Percentiles rank a stretch among this genome's conserved stretches.
These are phyloP conservation scores for Narthecium ossifragum DNA, from an alignment of 106 monocot species.

Conservation along the genomic window DNA sequence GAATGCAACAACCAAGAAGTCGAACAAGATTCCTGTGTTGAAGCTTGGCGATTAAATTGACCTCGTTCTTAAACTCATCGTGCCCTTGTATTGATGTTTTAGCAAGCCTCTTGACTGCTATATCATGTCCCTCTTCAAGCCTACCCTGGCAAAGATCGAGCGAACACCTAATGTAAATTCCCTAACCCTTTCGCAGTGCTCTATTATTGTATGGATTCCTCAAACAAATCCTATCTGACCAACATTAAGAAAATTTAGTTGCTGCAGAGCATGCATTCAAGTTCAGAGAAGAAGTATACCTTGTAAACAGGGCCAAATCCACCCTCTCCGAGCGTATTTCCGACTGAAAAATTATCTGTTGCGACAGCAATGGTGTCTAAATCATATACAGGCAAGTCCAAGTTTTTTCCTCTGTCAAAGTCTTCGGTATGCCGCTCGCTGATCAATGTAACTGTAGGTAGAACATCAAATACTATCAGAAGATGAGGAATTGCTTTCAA, in stretches of 20 bases:
- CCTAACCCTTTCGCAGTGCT: no score
- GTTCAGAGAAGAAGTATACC: no score
- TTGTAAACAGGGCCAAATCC: conserved; percentile 38
- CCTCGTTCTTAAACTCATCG: conserved; percentile 16
- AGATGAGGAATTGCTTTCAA: no score
- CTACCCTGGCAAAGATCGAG: conserved; percentile 4
- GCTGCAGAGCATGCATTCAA: no score
- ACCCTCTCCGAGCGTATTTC: conserved; percentile 29
- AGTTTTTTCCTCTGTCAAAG: no score
- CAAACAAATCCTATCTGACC: no score
- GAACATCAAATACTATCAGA: no score
- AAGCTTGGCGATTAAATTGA: conserved; percentile 11
- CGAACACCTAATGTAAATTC: no score
- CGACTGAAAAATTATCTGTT: conserved; percentile 20
- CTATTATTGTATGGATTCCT: no score
- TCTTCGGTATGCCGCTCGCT: no score
- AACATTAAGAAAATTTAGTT: background rate
- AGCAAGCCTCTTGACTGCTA: conserved; percentile 10
- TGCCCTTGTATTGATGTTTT: conserved; percentile 4
- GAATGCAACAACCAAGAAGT: conserved; percentile 13
- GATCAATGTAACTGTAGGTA: no score
- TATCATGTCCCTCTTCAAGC: conserved; percentile 10
- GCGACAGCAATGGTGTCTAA: conserved; percentile 13
- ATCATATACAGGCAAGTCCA: conserved; percentile 23
- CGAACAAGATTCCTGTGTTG: conserved; percentile 16